Percentiles rank a stretch among this genome's conserved stretches.
Conservation (phyloP, 1,284 basidiomycete species). For the Mycena citricolor region DNA sequence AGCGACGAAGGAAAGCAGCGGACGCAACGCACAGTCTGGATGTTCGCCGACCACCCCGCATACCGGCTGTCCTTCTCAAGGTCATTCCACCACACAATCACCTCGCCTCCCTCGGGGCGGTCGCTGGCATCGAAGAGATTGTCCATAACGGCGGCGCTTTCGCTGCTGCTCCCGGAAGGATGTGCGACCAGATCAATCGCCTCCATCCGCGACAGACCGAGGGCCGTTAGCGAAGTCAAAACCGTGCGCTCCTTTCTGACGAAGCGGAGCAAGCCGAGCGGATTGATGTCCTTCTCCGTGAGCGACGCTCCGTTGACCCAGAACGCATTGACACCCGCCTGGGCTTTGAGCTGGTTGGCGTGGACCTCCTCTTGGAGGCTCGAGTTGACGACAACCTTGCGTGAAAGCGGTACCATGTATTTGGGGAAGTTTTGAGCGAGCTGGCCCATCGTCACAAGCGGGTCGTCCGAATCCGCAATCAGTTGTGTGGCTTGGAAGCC, state of each 20-base stretch:
- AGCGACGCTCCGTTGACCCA: conserved; percentile 82
- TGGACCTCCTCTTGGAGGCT: conserved; percentile 59
- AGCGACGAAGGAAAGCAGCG: conserved; percentile 1
- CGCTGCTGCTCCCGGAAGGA: conserved; percentile 47
- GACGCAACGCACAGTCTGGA: conserved; percentile 45
- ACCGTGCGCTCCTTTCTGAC: conserved; percentile 73
- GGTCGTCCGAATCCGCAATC: conserved; percentile 58
- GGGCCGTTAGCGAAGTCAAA: conserved; percentile 58
- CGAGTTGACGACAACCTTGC: conserved; percentile 56
- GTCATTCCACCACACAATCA: conserved; percentile 89
- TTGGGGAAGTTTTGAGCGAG: conserved; percentile 87
- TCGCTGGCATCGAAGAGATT: conserved; percentile 88
- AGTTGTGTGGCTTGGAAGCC: conserved; percentile 75
- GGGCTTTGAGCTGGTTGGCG: conserved; percentile 53
- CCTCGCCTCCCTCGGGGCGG: conserved; percentile 71
- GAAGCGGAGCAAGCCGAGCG: conserved; percentile 67
- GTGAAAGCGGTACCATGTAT: conserved; percentile 71
- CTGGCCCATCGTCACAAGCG: conserved; percentile 63
- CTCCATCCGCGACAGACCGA: conserved; percentile 64
- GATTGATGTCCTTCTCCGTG: conserved; percentile 63
- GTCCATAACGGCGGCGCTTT: conserved; percentile 57
- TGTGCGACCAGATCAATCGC: conserved; percentile 75
- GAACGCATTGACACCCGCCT: conserved; percentile 55
- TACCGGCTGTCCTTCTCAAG: conserved; percentile 82
- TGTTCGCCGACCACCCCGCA: conserved; percentile 48